Percentiles rank a stretch among this genome's conserved stretches.
phyloP scores from a whole-genome alignment of 129 eudicot genomes.

The Artemisia tridentata region DNA sequence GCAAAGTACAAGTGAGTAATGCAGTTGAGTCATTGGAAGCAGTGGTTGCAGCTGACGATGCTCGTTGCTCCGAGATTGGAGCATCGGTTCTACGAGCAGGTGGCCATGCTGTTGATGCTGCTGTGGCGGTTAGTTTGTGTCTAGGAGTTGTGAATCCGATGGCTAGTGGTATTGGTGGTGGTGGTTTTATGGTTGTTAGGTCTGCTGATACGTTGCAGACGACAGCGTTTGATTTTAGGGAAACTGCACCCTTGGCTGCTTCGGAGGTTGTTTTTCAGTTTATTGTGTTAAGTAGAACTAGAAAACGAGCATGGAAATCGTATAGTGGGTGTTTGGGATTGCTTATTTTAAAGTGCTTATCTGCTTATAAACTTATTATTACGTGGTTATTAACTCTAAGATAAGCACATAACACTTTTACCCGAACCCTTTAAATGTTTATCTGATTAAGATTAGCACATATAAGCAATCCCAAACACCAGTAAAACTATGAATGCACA shows the following conservation, averaged over 20 bases:
- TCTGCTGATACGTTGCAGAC: slow-evolving; percentile 48
- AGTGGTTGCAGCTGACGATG: slow-evolving; percentile 96
- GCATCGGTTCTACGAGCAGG: slow-evolving; percentile 53
- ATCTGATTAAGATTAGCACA: background rate
- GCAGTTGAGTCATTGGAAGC: slow-evolving; percentile 64
- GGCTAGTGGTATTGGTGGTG: slow-evolving; percentile 93
- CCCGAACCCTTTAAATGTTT: no score
- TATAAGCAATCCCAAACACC: background rate
- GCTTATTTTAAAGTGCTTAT: background rate
- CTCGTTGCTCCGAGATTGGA: slow-evolving; percentile 86
- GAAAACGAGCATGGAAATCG: background rate
- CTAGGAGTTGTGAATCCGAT: slow-evolving; percentile 80
- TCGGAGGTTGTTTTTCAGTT: slow-evolving; percentile 56
- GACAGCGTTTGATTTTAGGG: slow-evolving; percentile 79
- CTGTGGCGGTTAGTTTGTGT: slow-evolving; percentile 80
- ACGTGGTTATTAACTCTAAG: no score
- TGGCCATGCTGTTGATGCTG: slow-evolving; percentile 92
- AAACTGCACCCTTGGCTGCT: slow-evolving; percentile 92
- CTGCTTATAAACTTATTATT: no score
- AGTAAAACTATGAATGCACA: no score
- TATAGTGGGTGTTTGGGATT: slow-evolving; percentile 1
- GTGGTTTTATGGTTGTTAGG: slow-evolving; percentile 81
- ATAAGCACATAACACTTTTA: no score
- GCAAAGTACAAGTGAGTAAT: slow-evolving; percentile 6
- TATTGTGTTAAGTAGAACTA: background rate